Base-by-base conservation (phyloP, 345 rosid genomes). In the Psidium guajava region DNA sequence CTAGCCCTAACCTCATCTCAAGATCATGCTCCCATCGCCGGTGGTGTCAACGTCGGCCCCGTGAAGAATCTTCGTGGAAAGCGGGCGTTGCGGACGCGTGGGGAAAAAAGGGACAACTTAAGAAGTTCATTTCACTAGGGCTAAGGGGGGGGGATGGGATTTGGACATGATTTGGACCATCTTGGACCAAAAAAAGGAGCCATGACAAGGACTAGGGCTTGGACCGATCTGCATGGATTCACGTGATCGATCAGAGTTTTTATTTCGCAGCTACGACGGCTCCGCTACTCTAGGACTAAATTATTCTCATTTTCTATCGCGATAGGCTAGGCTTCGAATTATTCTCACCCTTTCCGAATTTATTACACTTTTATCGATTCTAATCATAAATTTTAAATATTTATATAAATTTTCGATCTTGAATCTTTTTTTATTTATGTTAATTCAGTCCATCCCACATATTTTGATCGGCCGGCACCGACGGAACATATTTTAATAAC, bases 391-490 rank as follows among this genome's bases (percentile, higher is more conserved):
- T 3, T 6, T n/a, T n/a, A n/a, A n/a, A n/a, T n/a, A n/a, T n/a
- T n/a, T n/a, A n/a, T n/a, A n/a, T n/a, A n/a, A n/a, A n/a, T n/a
- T n/a, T n/a, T n/a, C n/a, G n/a, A n/a, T 47, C 49, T 6, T 6
- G 2, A 47, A 47, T 2, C 49, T 6, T 47, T 47, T 47, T 42
- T 42, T 40, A 40, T 44, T 47, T 47, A 10, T 47, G 49, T 10
- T 6, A 49, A 49, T 49, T 49, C 51, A 49, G 11, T 49, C 12
- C 51, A 49, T 49, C 51, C 13, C 0, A 1, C 11, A 0, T 10
- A 49, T 49, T 49, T 49, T 49, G 3, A 3, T 3, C 2, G 13
- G 3, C 3, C 13, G 13, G 0, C 13, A 2, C 12, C 2, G 3
- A 49, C 2, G 13, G n/a, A n/a, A n/a, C n/a, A 49, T 49, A 49